Conservation (phyloP, 495 filamentous ascomycete species). For the Mytilinidion resinicola region DNA sequence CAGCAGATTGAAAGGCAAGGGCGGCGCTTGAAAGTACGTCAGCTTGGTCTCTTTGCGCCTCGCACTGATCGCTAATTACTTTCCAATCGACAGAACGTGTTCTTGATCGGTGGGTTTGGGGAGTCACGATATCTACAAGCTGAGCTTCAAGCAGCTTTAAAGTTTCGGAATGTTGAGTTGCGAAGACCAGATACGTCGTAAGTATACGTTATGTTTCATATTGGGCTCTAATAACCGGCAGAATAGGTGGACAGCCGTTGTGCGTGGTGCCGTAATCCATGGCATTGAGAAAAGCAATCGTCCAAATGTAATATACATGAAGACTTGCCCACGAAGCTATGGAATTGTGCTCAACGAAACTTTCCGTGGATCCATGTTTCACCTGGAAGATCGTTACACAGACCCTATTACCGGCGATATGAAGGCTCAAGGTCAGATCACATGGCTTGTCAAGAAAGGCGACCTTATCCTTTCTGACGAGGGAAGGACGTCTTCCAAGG, state of each 20-base stretch:
- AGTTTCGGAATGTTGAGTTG: slow-evolving; percentile 7
- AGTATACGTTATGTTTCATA: neutral
- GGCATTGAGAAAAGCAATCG: slow-evolving; percentile 13
- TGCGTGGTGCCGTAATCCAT: slow-evolving; percentile 16
- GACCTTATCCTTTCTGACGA: slow-evolving; percentile 5
- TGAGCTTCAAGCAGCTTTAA: slow-evolving; percentile 5
- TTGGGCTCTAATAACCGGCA: neutral
- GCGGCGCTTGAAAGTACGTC: slow-evolving; percentile 1
- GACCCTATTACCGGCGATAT: neutral
- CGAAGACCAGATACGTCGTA: slow-evolving; percentile 19
- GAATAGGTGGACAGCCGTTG: slow-evolving; percentile 21
- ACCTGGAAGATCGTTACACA: neutral
- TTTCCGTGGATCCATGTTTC: slow-evolving; percentile 1
- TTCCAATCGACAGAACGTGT: slow-evolving; percentile 13
- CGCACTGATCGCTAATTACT: neutral
- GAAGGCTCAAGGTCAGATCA: slow-evolving; percentile 7
- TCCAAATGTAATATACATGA: slow-evolving; percentile 5
- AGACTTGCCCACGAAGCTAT: slow-evolving; percentile 8
- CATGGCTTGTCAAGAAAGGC: slow-evolving; percentile 17
- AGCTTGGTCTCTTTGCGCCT: neutral
- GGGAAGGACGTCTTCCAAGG: neutral
- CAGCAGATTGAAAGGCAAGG: slow-evolving; percentile 8
- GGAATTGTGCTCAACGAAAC: slow-evolving; percentile 4
- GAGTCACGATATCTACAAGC: slow-evolving; percentile 14
- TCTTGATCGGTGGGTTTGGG: slow-evolving; percentile 22